A percentile compares a stretch with the other conserved stretches of the same genome.
Evolutionary conservation across 108 stramenopile species (phyloP).

Genomic region (Schizochytrium sp.): DNA sequence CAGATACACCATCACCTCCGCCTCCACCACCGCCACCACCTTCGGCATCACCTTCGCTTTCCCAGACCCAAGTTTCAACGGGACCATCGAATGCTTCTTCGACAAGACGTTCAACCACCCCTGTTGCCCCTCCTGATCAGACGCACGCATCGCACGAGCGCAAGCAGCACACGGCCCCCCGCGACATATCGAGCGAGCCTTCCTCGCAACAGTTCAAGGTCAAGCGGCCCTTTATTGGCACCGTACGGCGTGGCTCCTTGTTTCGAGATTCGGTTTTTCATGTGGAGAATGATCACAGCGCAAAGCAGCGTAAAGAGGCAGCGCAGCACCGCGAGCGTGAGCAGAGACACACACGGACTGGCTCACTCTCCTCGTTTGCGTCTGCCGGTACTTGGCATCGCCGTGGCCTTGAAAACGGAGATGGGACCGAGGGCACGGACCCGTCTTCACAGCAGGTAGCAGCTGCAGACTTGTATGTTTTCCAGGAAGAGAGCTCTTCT

Average conservation of each 20-base stretch:
- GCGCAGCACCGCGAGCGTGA: not conserved
- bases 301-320: not conserved
- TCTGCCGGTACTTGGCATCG: not conserved
- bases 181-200: not conserved
- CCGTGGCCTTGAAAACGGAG: not conserved
- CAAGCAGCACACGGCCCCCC: not conserved
- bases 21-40: too few relatives aligned
- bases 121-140: not conserved
- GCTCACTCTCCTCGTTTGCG: slow-evolving; percentile 6
- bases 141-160: not conserved
- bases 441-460: not conserved
- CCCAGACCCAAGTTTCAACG: too few relatives aligned
- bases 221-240: slow-evolving; percentile 1
- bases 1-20: too few relatives aligned
- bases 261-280: not conserved
- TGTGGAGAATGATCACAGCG: not conserved
- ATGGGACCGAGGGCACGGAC: not conserved
- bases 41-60: too few relatives aligned
- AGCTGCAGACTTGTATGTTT: not conserved
- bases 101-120: not conserved
- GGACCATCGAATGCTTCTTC: too few relatives aligned
- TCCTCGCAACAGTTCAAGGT: not conserved
- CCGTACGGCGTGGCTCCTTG: not conserved
- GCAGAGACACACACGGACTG: not conserved
- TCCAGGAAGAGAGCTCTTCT: not conserved